Percentiles rank a stretch among this genome's conserved stretches.
These are phyloP conservation scores for Citrus inodora DNA, from an alignment of 345 rosid species.

Conservation along the genomic window DNA sequence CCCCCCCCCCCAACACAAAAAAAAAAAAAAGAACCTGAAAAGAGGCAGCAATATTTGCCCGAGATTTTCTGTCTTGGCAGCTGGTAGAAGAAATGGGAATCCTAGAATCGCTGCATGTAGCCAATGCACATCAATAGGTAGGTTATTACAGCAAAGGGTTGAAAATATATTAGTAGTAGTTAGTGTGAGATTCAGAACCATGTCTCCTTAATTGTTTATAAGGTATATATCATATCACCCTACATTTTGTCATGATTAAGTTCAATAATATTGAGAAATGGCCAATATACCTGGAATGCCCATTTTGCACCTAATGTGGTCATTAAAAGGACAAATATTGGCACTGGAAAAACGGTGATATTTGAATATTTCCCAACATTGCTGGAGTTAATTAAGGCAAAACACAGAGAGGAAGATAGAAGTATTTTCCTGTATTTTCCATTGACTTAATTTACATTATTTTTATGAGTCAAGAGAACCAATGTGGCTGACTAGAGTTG, in stretches of 20 bases:
- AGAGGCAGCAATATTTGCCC: conserved; percentile 96
- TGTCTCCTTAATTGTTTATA: background rate
- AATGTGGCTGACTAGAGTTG: background rate
- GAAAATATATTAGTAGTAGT: background rate
- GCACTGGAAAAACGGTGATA: background rate
- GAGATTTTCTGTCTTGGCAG: conserved; percentile 59
- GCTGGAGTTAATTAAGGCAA: background rate
- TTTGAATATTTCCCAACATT: background rate
- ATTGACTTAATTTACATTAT: background rate
- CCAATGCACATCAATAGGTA: conserved; percentile 6
- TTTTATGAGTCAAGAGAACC: background rate
- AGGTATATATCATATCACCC: background rate
- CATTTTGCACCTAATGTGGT: background rate
- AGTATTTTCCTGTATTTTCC: background rate
- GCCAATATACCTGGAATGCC: background rate
- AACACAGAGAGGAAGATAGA: background rate
- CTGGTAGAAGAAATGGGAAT: conserved; percentile 69
- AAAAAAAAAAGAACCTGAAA: conserved; percentile 57
- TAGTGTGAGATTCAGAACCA: background rate
- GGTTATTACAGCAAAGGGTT: background rate
- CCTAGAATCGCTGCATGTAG: conserved; percentile 52
- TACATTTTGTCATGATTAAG: background rate
- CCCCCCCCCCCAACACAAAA: too few relatives aligned
- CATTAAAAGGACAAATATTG: background rate
- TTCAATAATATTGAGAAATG: background rate